Percentiles rank a stretch among this genome's conserved stretches.
Evolutionary conservation across 2,329 filamentous ascomycete genomes (phyloP).

Genomic region (Daldinia sp.): DNA sequence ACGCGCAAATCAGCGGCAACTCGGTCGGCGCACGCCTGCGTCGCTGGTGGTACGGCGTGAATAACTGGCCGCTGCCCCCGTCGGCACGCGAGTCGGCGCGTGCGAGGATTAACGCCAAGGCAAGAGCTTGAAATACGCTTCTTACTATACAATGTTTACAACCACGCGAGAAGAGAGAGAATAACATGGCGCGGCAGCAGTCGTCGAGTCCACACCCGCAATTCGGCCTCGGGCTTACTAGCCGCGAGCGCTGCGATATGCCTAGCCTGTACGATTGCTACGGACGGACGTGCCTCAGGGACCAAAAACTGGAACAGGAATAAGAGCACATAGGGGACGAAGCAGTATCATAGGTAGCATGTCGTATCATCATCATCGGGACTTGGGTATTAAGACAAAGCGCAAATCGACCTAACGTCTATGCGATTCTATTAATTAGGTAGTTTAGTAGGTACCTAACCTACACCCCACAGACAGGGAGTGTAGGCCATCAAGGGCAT

Average conservation of each 20-base stretch:
- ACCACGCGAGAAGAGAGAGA: not conserved
- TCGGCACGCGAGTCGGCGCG: not conserved
- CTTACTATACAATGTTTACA: not conserved
- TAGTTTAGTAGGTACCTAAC: not conserved
- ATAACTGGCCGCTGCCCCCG: slow-evolving; percentile 80
- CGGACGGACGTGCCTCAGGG: not conserved
- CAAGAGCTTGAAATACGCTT: not conserved
- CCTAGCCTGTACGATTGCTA: not conserved
- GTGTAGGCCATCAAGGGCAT: not conserved
- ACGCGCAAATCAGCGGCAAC: slow-evolving; percentile 77
- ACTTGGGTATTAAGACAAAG: not conserved
- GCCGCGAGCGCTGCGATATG: not conserved
- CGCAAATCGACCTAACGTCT: not conserved
- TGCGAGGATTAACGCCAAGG: not conserved
- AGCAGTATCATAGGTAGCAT: not conserved
- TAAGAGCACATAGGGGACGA: not conserved
- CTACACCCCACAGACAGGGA: too few species aligned
- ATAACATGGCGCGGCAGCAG: not conserved
- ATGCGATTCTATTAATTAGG: not conserved
- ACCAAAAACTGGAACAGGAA: too few species aligned
- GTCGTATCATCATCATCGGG: not conserved
- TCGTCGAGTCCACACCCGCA: not conserved
- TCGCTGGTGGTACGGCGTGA: slow-evolving; percentile 95
- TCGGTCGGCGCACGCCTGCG: slow-evolving; percentile 79
- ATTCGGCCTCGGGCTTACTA: not conserved